These are phyloP conservation scores for Ramaria sp. DNA, from an alignment of 768 basidiomycete genomes.

Conservation along the genomic window DNA sequence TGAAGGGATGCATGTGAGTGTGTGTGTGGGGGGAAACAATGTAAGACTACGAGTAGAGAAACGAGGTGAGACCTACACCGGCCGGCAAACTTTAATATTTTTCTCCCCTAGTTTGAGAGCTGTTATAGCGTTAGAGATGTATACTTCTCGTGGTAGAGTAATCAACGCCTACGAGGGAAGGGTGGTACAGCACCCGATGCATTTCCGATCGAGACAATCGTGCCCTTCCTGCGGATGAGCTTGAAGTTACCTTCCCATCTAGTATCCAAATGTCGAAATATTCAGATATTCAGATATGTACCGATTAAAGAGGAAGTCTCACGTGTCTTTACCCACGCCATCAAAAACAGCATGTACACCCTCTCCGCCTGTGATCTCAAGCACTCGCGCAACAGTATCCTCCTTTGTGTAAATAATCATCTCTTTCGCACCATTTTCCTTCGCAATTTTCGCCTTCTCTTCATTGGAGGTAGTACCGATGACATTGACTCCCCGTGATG, in stretches of 20 bases:
- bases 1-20: no score
- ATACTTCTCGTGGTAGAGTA: neutral
- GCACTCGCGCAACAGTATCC: slow-evolving; percentile 60
- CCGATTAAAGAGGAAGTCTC: slow-evolving; percentile 24
- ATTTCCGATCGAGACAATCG: slow-evolving; percentile 84
- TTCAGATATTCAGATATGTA: neutral
- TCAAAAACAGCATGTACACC: slow-evolving; percentile 87
- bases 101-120: slow-evolving; percentile 64
- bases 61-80: slow-evolving; percentile 40
- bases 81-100: slow-evolving; percentile 69
- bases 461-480: slow-evolving; percentile 86
- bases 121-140: neutral
- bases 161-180: slow-evolving; percentile 31
- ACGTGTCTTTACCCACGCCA: slow-evolving; percentile 97
- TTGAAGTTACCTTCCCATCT: slow-evolving; percentile 76
- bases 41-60: neutral
- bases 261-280: neutral
- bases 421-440: slow-evolving; percentile 70
- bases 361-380: slow-evolving; percentile 65
- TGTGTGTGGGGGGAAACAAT: neutral
- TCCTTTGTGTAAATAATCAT: slow-evolving; percentile 76
- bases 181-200: slow-evolving; percentile 79
- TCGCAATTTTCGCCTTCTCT: slow-evolving; percentile 77
- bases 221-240: slow-evolving; percentile 77
- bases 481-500: slow-evolving; percentile 69